A percentile compares a stretch with the other conserved stretches of the same genome.
Evolutionary conservation across 73 alveolate genomes (phyloP).

Genomic region (Paramecium sexaurelia): DNA sequence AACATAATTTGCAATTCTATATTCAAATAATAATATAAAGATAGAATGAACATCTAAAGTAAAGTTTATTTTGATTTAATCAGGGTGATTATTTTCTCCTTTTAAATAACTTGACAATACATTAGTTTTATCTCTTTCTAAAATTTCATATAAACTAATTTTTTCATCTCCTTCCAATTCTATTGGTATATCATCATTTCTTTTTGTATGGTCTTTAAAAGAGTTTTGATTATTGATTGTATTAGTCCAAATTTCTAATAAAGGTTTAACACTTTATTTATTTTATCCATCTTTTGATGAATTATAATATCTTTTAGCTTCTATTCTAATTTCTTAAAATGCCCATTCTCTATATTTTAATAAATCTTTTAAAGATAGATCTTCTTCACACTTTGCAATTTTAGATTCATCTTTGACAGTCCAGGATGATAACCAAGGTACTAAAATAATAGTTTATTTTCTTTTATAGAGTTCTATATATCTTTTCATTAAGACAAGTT

Average conservation of each 20-base stretch:
- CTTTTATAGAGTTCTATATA: conserved; percentile 44
- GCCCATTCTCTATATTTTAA: conserved; percentile 59
- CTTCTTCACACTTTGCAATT: conserved; percentile 17
- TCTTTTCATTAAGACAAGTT: conserved; percentile 30
- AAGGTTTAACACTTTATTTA: conserved; percentile 23
- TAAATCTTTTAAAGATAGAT: conserved; percentile 21
- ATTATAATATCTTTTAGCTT: conserved; percentile 52
- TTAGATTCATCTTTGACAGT: conserved; percentile 30
- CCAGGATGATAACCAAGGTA: conserved; percentile 51
- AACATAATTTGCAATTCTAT: background rate
- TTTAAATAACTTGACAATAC: conserved; percentile 37
- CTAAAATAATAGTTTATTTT: conserved; percentile 26
- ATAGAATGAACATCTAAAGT: conserved; percentile 12
- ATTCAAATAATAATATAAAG: background rate
- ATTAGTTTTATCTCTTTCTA: conserved; percentile 48
- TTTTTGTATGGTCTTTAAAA: conserved; percentile 1
- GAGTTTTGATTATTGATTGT: conserved; percentile 44
- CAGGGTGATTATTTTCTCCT: conserved; percentile 33
- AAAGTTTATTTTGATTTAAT: background rate
- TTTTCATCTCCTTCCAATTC: conserved; percentile 52
- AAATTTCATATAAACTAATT: conserved; percentile 33
- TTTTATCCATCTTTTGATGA: conserved; percentile 57
- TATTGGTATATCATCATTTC: conserved; percentile 36
- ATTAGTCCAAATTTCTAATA: conserved; percentile 54
- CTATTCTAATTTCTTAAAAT: conserved; percentile 39